Base-by-base conservation (phyloP, 1,284 basidiomycete genomes). In the Naganishia sp. region DNA sequence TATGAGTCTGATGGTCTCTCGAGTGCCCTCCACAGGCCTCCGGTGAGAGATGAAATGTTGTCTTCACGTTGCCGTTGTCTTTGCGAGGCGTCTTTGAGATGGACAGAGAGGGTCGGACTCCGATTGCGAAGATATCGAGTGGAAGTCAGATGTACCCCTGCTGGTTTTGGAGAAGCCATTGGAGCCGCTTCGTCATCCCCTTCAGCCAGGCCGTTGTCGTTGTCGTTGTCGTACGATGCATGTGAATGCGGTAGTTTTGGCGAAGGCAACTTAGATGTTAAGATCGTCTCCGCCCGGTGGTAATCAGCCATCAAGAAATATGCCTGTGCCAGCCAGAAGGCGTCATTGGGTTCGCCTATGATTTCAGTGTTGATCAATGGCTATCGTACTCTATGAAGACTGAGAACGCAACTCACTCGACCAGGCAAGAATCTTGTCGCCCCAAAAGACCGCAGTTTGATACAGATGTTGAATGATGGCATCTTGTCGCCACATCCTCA, bases 391-490 rank as follows among this genome's bases (percentile, higher is more conserved):
- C 33, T 67, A 60, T 36, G 28, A 49, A 18, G 65, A 56, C 18
- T 46, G 10, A 7, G 42, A 16, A 64, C 3, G 50, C 59, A n/a
- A 85, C 91, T 78, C 75, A 95, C 94, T 89, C 49, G 95, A 97
- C 88, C 94, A 92, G 65, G 86, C 90, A 44, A 97, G 82, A 52
- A 98, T 86, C 79, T 99, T 98, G 81, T 95, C 91, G 2, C 94
- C 96, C 96, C 96, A 99, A 77, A 98, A 98, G 10, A 91, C 89
- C 15, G 96, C 96, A 0, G 95, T 97, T 71, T 94, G 92, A 79
- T 98, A 97, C 36, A 99, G 82, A 81, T 99, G 95, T 78, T 98
- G 95, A 86, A 94, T 92, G 74, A 97, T 86, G 45, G 96, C 95
- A 80, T 99, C 96, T 75, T 98, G 92, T 59, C 96, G 82, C 96